These are phyloP conservation scores for Rhamnella rubrinervis DNA, from an alignment of 331 rosid genomes.

Conservation along the genomic window DNA sequence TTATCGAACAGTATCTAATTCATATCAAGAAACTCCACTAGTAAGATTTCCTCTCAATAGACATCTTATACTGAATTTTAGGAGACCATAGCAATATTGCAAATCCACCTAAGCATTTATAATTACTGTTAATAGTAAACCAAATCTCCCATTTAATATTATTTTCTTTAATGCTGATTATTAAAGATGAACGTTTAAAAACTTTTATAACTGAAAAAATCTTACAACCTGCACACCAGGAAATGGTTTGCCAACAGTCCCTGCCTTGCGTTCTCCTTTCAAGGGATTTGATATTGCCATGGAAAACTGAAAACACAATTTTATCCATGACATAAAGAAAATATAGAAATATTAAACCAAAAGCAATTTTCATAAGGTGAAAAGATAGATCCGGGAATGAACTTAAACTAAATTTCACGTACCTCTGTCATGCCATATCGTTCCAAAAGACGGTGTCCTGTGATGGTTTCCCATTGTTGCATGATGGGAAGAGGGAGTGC, in stretches of 20 bases:
- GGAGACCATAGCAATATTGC: not conserved
- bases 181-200: not conserved
- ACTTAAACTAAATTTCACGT: slow-evolving; percentile 32
- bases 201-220: not conserved
- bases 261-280: slow-evolving; percentile 78
- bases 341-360: slow-evolving; percentile 3
- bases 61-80: not conserved
- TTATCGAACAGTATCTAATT: slow-evolving; percentile 2
- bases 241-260: slow-evolving; percentile 93
- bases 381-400: not conserved
- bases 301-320: slow-evolving; percentile 63
- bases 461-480: slow-evolving; percentile 83
- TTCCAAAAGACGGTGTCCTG: slow-evolving; percentile 92
- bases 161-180: not conserved
- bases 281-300: slow-evolving; percentile 96
- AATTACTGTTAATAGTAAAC: not conserved
- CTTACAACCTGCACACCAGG: slow-evolving; percentile 74
- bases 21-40: slow-evolving; percentile 1
- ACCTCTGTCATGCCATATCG: slow-evolving; percentile 98
- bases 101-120: no score
- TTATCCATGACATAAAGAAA: slow-evolving; percentile 3
- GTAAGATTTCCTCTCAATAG: slow-evolving; percentile 13
- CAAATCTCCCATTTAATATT: not conserved
- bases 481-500: slow-evolving; percentile 90
- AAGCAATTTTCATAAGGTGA: slow-evolving; percentile 6